Evolutionary conservation across 2,329 filamentous ascomycete species (phyloP).

Genomic region (Exophiala alcalophila): DNA sequence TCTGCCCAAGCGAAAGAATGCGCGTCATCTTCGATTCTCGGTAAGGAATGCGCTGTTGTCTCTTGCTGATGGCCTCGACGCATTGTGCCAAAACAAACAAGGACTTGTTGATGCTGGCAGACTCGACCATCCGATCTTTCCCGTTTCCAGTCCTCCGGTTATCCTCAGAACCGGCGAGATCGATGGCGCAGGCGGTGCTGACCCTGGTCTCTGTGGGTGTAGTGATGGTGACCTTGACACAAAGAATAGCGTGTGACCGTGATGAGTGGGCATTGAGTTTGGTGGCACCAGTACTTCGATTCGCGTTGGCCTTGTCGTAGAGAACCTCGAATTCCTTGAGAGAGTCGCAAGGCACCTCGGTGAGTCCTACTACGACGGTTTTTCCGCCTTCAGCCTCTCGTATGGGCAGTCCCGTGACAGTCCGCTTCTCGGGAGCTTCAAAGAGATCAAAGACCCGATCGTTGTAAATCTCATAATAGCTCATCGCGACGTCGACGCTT

Average conservation of each 20-base stretch:
- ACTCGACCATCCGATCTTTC: conserved; percentile 89
- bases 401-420: conserved; percentile 72
- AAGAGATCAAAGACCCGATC: conserved; percentile 92
- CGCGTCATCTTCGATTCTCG: conserved; percentile 96
- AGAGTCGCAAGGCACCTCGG: conserved; percentile 75
- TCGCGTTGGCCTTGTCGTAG: conserved; percentile 89
- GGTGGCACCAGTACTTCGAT: conserved; percentile 82
- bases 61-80: conserved; percentile 85
- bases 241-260: conserved; percentile 83
- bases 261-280: conserved; percentile 90
- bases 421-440: conserved; percentile 82
- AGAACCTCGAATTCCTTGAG: conserved; percentile 86
- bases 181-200: conserved; percentile 89
- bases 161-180: conserved; percentile 92
- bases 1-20: conserved; percentile 87
- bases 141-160: conserved; percentile 92
- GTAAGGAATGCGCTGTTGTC: conserved; percentile 76
- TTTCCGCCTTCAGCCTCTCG: conserved; percentile 76
- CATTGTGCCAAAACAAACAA: conserved; percentile 92
- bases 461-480: conserved; percentile 97
- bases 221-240: conserved; percentile 79
- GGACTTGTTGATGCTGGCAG: conserved; percentile 95
- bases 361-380: conserved; percentile 81
- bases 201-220: conserved; percentile 66
- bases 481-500: conserved; percentile 70